Conservation (phyloP, 345 rosid species). For the Pelargonium nanum region DNA sequence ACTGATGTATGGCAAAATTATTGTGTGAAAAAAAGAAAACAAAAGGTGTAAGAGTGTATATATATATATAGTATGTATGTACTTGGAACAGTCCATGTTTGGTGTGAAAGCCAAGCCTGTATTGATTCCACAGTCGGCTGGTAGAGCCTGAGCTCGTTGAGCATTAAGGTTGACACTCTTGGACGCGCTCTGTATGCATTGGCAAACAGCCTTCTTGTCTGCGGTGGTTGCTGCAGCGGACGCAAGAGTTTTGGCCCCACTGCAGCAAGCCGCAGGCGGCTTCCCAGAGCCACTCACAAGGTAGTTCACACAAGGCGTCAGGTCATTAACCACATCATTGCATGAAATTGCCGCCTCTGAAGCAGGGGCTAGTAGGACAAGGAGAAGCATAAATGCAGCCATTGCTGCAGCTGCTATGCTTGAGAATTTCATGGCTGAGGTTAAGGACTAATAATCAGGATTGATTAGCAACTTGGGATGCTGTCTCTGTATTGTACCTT, state of each 20-base stretch:
- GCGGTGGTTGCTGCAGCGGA: slow-evolving; percentile 37
- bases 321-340: slow-evolving; percentile 43
- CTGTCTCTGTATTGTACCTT: not conserved
- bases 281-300: slow-evolving; percentile 43
- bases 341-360: slow-evolving; percentile 47
- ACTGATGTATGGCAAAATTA: no score
- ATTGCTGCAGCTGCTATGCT: slow-evolving; percentile 7
- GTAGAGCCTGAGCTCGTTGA: slow-evolving; percentile 49
- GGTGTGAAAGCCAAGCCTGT: slow-evolving; percentile 42
- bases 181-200: slow-evolving; percentile 56
- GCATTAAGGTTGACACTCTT: slow-evolving; percentile 37
- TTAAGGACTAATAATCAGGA: no score
- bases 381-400: slow-evolving; percentile 10
- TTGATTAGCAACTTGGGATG: not conserved
- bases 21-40: no score
- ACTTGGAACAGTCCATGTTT: slow-evolving; percentile 60
- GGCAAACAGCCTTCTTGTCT: slow-evolving; percentile 54
- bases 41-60: no score
- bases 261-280: slow-evolving; percentile 54
- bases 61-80: no score
- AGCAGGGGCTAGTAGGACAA: slow-evolving; percentile 21
- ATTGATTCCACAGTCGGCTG: slow-evolving; percentile 43
- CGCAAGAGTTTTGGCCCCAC: slow-evolving; percentile 40
- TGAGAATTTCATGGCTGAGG: slow-evolving; percentile 16
- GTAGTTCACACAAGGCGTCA: slow-evolving; percentile 61